A percentile compares a stretch with the other conserved stretches of the same genome.
These are phyloP conservation scores for Eimeria sp. DNA, from an alignment of 169 alveolate genomes.

Conservation along the genomic window DNA sequence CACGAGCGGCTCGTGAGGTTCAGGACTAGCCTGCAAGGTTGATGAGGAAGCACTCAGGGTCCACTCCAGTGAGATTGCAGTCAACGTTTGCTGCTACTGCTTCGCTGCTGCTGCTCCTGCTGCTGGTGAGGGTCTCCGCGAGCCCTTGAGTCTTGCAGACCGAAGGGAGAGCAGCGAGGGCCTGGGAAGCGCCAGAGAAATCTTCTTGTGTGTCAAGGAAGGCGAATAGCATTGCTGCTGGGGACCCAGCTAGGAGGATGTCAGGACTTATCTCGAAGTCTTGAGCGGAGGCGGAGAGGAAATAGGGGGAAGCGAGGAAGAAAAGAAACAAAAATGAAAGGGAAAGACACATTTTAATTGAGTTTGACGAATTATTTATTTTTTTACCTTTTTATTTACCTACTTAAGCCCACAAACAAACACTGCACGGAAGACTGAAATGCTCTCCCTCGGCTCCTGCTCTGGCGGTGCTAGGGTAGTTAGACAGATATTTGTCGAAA, in stretches of 20 bases:
- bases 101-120: not conserved
- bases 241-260: constrained; percentile 39
- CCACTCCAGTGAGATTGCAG: constrained; percentile 79
- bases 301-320: not conserved
- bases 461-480: too few species aligned
- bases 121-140: not conserved
- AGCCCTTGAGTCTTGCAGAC: constrained; percentile 24
- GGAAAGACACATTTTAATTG: not conserved
- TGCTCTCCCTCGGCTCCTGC: too few species aligned
- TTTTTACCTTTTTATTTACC: too few species aligned
- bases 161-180: constrained; percentile 1
- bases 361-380: too few species aligned
- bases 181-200: constrained; percentile 28
- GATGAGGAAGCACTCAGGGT: constrained; percentile 71
- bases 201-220: constrained; percentile 47
- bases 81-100: constrained; percentile 47
- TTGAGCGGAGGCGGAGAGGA: not conserved
- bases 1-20: not conserved
- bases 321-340: not conserved
- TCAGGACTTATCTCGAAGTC: constrained; percentile 53
- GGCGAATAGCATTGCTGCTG: constrained; percentile 54
- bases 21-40: constrained; percentile 31
- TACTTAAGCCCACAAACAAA: too few species aligned
- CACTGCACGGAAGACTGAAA: too few species aligned
- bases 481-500: too few species aligned